Percentiles rank a stretch among this genome's conserved stretches.
Conservation (phyloP, 148 eudicot genomes). For the Amaranthus palmeri region DNA sequence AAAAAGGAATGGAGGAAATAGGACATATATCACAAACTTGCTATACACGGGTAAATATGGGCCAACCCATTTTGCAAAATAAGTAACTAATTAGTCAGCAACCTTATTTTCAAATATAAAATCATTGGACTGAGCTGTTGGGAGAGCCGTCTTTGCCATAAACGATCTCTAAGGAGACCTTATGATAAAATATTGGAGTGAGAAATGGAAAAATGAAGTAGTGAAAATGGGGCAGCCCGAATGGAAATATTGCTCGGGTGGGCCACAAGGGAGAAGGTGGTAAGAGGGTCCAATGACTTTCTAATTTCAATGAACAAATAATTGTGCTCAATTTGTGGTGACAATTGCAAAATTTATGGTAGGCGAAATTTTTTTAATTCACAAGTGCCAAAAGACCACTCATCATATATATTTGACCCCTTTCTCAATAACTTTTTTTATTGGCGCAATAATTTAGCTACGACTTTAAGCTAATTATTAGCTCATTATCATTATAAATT, state of each 20-base stretch:
- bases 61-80: no score
- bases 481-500: no score
- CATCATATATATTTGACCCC: background rate
- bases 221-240: background rate
- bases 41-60: no score
- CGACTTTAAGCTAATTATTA: background rate
- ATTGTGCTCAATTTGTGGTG: constrained; percentile 14
- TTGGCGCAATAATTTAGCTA: background rate
- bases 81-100: no score
- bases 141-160: no score
- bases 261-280: background rate
- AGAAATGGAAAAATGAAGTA: no score
- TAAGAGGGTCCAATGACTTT: background rate
- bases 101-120: no score
- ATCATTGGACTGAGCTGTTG: no score
- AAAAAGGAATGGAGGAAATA: no score
- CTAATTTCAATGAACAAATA: constrained; percentile 6
- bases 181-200: no score
- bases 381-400: background rate
- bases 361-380: background rate
- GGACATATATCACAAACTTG: no score
- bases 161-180: no score
- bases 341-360: constrained; percentile 4
- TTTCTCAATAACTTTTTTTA: background rate
- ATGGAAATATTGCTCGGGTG: background rate